Evolutionary conservation across 805 yeast genomes (phyloP).

Genomic region (Wickerhamiella domercqiae): DNA sequence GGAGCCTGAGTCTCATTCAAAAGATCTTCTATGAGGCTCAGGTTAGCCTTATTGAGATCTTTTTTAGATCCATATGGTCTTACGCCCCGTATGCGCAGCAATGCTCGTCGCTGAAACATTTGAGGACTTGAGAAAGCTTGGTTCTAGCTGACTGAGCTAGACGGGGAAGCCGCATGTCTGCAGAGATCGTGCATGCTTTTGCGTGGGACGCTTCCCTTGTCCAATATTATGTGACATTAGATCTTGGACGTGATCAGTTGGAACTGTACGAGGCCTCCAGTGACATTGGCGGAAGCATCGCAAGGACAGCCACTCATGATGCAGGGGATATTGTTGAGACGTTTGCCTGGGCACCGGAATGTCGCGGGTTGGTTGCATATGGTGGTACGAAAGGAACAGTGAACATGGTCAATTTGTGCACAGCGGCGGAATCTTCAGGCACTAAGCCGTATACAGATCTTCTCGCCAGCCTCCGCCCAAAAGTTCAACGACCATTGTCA

Average conservation of each 20-base stretch:
- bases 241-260: constrained; percentile 71
- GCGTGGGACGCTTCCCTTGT: constrained; percentile 44
- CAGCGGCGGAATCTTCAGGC: background rate
- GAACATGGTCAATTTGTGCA: constrained; percentile 43
- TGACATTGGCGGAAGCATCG: constrained; percentile 13
- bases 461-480: constrained; percentile 12
- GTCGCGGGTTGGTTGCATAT: constrained; percentile 33
- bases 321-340: constrained; percentile 29
- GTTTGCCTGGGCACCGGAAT: constrained; percentile 33
- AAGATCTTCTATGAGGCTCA: background rate
- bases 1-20: background rate
- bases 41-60: no score
- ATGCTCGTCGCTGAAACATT: no score
- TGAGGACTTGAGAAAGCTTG: no score
- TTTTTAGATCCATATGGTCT: no score
- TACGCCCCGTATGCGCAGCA: no score
- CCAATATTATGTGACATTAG: constrained; percentile 50
- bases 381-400: constrained; percentile 63
- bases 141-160: no score
- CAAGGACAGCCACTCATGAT: constrained; percentile 13
- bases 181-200: constrained; percentile 41
- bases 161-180: constrained; percentile 46
- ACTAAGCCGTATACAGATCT: no score
- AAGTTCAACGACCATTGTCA: constrained; percentile 61
- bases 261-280: constrained; percentile 29